Percentiles rank a stretch among this genome's conserved stretches.
These are phyloP conservation scores for Mallotus japonicus DNA, from an alignment of 441 rosid species.

Conservation along the genomic window DNA sequence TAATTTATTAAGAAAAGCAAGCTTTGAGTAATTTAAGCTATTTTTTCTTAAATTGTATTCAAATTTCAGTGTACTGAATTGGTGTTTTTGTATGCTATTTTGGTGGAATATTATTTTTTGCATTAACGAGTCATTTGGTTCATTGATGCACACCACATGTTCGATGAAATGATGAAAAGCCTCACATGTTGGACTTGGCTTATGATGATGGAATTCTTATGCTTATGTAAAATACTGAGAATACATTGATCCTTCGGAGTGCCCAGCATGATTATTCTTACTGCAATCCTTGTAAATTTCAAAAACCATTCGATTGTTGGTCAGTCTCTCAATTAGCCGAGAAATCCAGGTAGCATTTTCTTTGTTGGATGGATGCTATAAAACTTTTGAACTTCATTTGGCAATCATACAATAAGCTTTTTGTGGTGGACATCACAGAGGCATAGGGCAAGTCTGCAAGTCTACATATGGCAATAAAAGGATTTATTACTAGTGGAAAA, in stretches of 20 bases:
- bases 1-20: not conserved
- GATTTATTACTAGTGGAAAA: slow-evolving; percentile 21
- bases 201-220: slow-evolving; percentile 21
- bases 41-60: too few relatives aligned
- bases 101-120: too few relatives aligned
- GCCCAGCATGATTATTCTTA: slow-evolving; percentile 22
- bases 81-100: too few relatives aligned
- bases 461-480: slow-evolving; percentile 24
- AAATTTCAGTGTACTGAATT: too few relatives aligned
- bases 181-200: slow-evolving; percentile 20
- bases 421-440: slow-evolving; percentile 17
- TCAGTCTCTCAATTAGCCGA: slow-evolving; percentile 20
- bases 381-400: slow-evolving; percentile 34
- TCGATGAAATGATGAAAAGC: slow-evolving; percentile 19
- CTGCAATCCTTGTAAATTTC: slow-evolving; percentile 37
- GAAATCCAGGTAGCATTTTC: slow-evolving; percentile 23
- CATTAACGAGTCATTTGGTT: too few relatives aligned
- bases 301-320: slow-evolving; percentile 24
- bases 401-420: slow-evolving; percentile 29
- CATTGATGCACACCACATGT: too few relatives aligned
- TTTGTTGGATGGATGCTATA: slow-evolving; percentile 26
- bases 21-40: too few relatives aligned
- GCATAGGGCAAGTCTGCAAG: slow-evolving; percentile 24
- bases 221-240: slow-evolving; percentile 28
- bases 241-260: slow-evolving; percentile 23